Evolutionary conservation across 225 moss, liverwort and hornwort genomes (phyloP), one percentile per base, ranked within the genome.

Genomic region (Climacium dendroides): DNA sequence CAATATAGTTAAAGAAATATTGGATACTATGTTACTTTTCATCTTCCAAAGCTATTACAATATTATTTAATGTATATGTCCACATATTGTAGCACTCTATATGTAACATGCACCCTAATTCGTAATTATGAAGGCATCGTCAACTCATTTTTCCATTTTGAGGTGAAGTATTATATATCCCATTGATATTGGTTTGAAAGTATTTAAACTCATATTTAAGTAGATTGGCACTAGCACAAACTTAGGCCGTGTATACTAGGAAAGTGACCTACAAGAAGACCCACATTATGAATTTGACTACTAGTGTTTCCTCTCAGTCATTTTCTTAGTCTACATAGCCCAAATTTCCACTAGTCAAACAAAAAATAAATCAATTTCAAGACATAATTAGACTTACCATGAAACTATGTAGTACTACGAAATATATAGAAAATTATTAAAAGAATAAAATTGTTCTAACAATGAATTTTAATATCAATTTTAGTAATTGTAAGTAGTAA

Each of bases 171-270:
- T 7, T n/a, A 4, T 10, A 15, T 25, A 16, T 76, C 9, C 15
- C 0, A 35, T 23, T 15, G 10, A n/a, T n/a, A 25, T 55, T 55
- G 7, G 5, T 78, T 37, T 35, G 25, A 54, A 77, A 25, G 10
- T 25, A 37, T 37, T 52, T 1, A 32, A 63, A 23, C 5, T 75
- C 52, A 22, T 34, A 52, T 52, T 34, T 35, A 23, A 20, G 0
- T 52, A 74, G 8, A 13, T 1, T 28, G 2, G 12, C 1, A 32
- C 13, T 50, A 50, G 2, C 29, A 11, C 7, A 19, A 32, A 32
- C 0, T 32, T 7, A 32, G 4, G 12, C 0, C 0, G 0, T 1
- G 0, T 32, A 19, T 1, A 50, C 0, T 32, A 50, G 8, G 0
- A 7, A 74, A 50, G 50, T 13, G 13, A 32, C 3, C 20, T 1